Evolutionary conservation across 305 asterid genomes (phyloP), one percentile per base, ranked within the genome.

Genomic region (Withania somnifera): DNA sequence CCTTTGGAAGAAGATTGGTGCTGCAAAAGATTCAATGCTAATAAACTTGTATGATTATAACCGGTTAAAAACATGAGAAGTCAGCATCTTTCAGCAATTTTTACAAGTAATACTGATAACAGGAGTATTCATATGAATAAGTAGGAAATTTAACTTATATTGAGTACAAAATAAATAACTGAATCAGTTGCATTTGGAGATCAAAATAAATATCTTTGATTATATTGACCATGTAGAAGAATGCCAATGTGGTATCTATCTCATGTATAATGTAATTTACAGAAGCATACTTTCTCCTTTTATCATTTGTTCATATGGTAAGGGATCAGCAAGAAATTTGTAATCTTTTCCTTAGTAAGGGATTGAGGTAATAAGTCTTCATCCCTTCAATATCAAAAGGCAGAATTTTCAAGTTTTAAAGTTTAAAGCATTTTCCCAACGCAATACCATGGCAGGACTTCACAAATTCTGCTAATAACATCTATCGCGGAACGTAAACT

Each of bases 1-100:
- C 83, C 26, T 80, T 80, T 80, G 78, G 83, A 80, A 50, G 83
- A 80, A 80, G 83, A 80, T 57, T 73, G 83, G 7, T 64, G 38
- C 83, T 80, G 83, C 45, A 80, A 75, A 69, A 80, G 51, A 80
- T 20, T 30, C 38, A 80, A 53, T 50, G 66, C 76, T 64, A 20
- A 63, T 17, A 64, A 80, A 60, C n/a, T 63, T 63, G 66, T 17
- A 75, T 75, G 61, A 50, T 26, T 15, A 50, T 26, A 45, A 75
- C 61, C 6, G 8, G 40, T 50, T 73, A 40, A 73, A 47, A 73
- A 73, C 24, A 26, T 1, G 58, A 42, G 60, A 47, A 0, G 42
- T 47, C 15, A 73, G 42, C 79, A 73, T 4, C 79, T 73, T 73
- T 73, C 79, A 73, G 40, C 58, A 73, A 73, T 73, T 26, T 71